Percentiles rank a stretch among this genome's conserved stretches.
These are phyloP conservation scores for Phytophthora pisi DNA, from an alignment of 352 stramenopile genomes.

Conservation along the genomic window DNA sequence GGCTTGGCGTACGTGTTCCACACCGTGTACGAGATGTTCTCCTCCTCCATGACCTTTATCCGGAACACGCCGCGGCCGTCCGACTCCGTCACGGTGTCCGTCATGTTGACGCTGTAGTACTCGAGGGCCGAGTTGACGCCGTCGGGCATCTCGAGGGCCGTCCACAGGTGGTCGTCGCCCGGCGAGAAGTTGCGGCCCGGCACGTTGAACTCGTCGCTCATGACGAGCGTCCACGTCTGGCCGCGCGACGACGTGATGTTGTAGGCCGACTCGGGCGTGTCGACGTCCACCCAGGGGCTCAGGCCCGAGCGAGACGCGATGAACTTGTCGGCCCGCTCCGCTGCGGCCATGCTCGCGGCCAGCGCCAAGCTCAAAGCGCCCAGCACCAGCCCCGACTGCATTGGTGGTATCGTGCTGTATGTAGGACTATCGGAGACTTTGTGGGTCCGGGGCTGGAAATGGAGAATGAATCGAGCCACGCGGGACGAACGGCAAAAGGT, in stretches of 20 bases:
- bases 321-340: constrained; percentile 31
- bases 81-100: constrained; percentile 41
- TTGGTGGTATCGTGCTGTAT: constrained; percentile 8
- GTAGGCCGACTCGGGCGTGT: constrained; percentile 34
- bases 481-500: constrained; percentile 27
- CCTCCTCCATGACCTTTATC: constrained; percentile 44
- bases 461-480: constrained; percentile 22
- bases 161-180: constrained; percentile 82
- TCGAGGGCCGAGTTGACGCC: constrained; percentile 76
- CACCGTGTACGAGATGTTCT: constrained; percentile 51
- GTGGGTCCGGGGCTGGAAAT: background rate
- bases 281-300: constrained; percentile 46
- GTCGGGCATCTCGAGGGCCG: constrained; percentile 52
- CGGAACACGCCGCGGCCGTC: constrained; percentile 41
- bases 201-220: constrained; percentile 80
- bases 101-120: constrained; percentile 91
- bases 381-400: constrained; percentile 15
- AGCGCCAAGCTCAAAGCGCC: constrained; percentile 4
- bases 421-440: constrained; percentile 9
- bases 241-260: constrained; percentile 52
- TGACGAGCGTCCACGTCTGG: constrained; percentile 62
- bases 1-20: constrained; percentile 53
- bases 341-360: background rate
- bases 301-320: constrained; percentile 43
- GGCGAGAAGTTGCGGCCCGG: constrained; percentile 57